Percentiles rank a stretch among this genome's conserved stretches.
Conservation (phyloP, 179 eudicot genomes). For the Camellia oleifera region DNA sequence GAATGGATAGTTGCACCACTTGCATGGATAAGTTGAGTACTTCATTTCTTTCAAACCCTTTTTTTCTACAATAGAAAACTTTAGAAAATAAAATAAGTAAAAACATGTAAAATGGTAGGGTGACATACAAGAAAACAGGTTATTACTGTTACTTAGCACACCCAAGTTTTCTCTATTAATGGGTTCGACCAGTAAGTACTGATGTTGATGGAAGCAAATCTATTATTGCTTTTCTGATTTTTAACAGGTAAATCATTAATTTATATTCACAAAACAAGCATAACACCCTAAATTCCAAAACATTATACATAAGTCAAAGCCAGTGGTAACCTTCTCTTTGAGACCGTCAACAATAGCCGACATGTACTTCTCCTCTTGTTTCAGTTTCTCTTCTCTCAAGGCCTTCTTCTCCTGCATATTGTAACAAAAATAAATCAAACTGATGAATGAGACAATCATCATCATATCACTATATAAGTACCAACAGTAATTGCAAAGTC, state of each 20-base stretch:
- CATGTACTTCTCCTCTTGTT: slow-evolving; percentile 96
- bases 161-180: not conserved
- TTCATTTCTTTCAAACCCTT: not conserved
- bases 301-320: slow-evolving; percentile 1
- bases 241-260: not conserved
- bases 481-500: not conserved
- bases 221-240: not conserved
- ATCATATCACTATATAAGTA: not conserved
- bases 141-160: not conserved
- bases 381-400: slow-evolving; percentile 81
- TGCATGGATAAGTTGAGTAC: not conserved
- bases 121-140: not conserved
- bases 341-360: slow-evolving; percentile 97
- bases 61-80: not conserved
- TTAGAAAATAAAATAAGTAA: not conserved
- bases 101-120: not conserved
- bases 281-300: not conserved
- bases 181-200: not conserved
- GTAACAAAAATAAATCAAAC: not conserved
- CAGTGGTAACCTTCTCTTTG: slow-evolving; percentile 74
- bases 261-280: not conserved
- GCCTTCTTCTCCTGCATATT: slow-evolving; percentile 88
- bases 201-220: not conserved
- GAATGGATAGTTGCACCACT: not conserved
- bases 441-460: not conserved